These are phyloP conservation scores for Emmonsia crescens DNA, from an alignment of 2,329 filamentous ascomycete genomes.

Conservation along the genomic window DNA sequence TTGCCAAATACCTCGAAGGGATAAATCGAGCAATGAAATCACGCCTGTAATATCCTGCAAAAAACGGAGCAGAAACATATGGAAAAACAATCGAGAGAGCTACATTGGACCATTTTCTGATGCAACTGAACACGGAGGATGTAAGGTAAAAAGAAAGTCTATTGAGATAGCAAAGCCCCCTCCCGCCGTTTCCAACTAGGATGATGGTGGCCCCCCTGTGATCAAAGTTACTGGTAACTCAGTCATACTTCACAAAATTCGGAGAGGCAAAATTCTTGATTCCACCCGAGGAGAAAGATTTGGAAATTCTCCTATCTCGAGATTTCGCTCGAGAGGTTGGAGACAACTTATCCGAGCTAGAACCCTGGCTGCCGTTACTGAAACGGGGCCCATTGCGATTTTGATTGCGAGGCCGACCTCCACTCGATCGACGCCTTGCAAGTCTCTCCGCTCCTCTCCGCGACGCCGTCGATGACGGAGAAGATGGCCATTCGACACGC, in stretches of 20 bases:
- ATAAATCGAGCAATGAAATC: too few species aligned
- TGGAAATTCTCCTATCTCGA: not conserved
- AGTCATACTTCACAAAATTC: not conserved
- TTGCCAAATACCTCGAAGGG: too few species aligned
- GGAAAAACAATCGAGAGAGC: too few species aligned
- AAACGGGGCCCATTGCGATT: not conserved
- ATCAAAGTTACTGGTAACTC: not conserved
- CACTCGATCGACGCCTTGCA: not conserved
- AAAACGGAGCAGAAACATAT: too few species aligned
- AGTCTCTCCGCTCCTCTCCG: too few species aligned
- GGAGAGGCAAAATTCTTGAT: not conserved
- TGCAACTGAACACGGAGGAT: too few species aligned
- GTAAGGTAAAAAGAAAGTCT: too few species aligned
- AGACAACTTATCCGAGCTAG: not conserved
- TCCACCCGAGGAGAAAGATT: not conserved
- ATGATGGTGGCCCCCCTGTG: too few species aligned
- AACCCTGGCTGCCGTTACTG: not conserved
- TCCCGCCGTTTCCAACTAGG: too few species aligned
- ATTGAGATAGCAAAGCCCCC: too few species aligned
- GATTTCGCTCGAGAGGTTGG: not conserved
- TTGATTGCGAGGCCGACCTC: not conserved
- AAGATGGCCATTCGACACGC: not conserved
- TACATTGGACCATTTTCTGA: too few species aligned
- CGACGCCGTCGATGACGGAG: not conserved
- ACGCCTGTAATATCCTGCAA: too few species aligned